A percentile compares a stretch with the other conserved stretches of the same genome.
Evolutionary conservation across 352 stramenopile species (phyloP).

Genomic region (Phytophthora multivora): DNA sequence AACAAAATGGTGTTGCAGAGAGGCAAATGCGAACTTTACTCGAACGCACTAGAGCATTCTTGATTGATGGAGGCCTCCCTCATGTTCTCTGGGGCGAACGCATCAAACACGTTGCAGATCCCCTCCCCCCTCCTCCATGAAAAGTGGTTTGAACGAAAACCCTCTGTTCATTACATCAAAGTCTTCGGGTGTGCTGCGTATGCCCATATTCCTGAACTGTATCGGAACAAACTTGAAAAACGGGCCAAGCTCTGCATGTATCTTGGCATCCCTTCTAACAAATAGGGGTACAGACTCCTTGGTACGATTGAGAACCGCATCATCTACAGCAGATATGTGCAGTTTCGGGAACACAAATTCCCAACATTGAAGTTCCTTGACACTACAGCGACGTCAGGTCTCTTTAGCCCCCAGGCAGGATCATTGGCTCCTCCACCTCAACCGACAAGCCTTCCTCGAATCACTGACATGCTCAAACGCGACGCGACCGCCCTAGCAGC

Average conservation of each 20-base stretch:
- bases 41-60: neutral
- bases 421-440: too few species aligned
- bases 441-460: too few species aligned
- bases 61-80: neutral
- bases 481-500: too few species aligned
- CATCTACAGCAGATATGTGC: constrained; percentile 2
- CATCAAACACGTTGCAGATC: neutral
- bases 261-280: neutral
- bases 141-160: neutral
- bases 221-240: neutral
- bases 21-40: neutral
- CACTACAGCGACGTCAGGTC: too few species aligned
- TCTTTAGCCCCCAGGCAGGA: too few species aligned
- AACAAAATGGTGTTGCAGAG: constrained; percentile 1
- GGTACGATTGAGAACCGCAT: neutral
- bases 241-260: constrained; percentile 6
- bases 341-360: constrained; percentile 6
- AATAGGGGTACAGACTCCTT: neutral
- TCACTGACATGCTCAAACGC: neutral
- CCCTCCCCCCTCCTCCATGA: neutral
- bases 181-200: neutral
- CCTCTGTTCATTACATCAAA: neutral
- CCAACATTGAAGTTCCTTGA: constrained; percentile 1
- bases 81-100: neutral
- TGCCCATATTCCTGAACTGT: neutral